Evolutionary conservation across 1,284 basidiomycete species (phyloP).

Genomic region (Moesziomyces sp.): DNA sequence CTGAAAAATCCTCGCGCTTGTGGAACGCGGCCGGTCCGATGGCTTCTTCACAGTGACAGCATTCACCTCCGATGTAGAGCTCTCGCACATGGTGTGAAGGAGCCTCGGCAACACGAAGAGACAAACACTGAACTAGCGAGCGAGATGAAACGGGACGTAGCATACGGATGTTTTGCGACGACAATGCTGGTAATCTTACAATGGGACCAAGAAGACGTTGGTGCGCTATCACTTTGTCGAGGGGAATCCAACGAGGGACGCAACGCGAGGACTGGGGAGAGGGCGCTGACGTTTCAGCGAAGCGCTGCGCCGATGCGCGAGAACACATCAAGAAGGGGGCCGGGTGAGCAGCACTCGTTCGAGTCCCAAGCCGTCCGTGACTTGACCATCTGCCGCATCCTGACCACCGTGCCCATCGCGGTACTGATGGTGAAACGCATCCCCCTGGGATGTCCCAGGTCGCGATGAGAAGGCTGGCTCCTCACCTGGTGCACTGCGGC

Average conservation of each 20-base stretch:
- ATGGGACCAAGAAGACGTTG: conserved; percentile 1
- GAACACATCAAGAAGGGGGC: conserved; percentile 11
- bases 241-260: no score
- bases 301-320: no score
- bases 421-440: conserved; percentile 24
- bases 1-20: no score
- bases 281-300: no score
- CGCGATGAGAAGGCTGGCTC: conserved; percentile 19
- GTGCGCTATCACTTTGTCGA: neutral
- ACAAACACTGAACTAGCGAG: no score
- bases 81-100: no score
- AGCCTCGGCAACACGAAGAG: no score
- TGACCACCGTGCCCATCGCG: conserved; percentile 1
- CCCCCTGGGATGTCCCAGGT: conserved; percentile 35
- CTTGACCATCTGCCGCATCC: conserved; percentile 3
- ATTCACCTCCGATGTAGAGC: no score
- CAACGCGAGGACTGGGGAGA: no score
- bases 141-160: no score
- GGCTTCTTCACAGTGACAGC: no score
- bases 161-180: conserved; percentile 3
- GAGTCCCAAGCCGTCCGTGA: conserved; percentile 12
- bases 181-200: conserved; percentile 15
- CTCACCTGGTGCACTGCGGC: conserved; percentile 1
- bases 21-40: no score
- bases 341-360: conserved; percentile 43